Evolutionary conservation across 1,139 yeast species (phyloP).

Genomic region (Spathaspora sp.): DNA sequence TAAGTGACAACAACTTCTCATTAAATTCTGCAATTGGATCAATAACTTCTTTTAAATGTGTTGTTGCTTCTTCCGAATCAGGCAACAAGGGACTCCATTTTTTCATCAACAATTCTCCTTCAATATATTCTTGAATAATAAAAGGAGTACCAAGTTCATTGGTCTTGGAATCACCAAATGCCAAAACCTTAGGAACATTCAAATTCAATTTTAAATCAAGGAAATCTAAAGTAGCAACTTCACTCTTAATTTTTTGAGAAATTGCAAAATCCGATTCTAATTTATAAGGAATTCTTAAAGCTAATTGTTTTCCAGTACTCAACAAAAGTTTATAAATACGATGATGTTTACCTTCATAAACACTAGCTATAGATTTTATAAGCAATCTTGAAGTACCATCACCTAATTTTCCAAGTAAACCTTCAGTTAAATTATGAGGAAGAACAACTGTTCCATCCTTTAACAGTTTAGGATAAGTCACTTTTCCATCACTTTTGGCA

Average conservation of each 20-base stretch:
- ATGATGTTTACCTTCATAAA: conserved; percentile 94
- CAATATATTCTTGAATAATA: conserved; percentile 74
- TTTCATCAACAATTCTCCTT: conserved; percentile 81
- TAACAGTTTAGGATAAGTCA: conserved; percentile 37
- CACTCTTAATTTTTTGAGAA: conserved; percentile 72
- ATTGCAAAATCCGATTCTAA: conserved; percentile 64
- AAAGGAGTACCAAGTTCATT: conserved; percentile 73
- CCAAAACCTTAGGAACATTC: conserved; percentile 71
- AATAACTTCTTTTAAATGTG: conserved; percentile 54
- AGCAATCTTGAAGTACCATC: conserved; percentile 43
- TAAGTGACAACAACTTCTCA: conserved; percentile 45
- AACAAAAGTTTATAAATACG: conserved; percentile 74
- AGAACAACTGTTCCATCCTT: conserved; percentile 45
- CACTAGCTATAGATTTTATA: conserved; percentile 72
- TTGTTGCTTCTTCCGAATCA: conserved; percentile 30
- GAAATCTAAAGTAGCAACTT: conserved; percentile 92
- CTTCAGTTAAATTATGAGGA: conserved; percentile 42
- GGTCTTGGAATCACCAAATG: conserved; percentile 63
- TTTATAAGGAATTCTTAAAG: conserved; percentile 84
- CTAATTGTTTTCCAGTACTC: conserved; percentile 59
- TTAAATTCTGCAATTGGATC: conserved; percentile 65
- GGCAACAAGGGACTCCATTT: conserved; percentile 81
- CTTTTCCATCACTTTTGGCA: conserved; percentile 13
- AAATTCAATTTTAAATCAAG: conserved; percentile 51
- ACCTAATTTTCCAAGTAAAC: conserved; percentile 38